These are phyloP conservation scores for Penicillium sp. DNA, from an alignment of 2,329 filamentous ascomycete genomes.

Conservation along the genomic window DNA sequence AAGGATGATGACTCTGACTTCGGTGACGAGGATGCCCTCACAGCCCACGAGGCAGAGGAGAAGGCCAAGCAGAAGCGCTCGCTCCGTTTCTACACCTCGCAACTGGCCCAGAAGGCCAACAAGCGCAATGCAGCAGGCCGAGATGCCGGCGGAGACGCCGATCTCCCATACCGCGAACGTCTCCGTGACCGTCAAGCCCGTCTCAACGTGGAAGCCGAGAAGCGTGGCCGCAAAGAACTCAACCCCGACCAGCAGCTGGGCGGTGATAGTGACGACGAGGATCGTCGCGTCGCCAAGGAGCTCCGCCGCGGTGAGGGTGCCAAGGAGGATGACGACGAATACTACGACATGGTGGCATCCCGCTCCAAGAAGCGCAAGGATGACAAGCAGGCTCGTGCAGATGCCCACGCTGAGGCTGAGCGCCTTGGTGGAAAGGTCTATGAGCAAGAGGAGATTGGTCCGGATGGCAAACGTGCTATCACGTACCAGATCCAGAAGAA, in stretches of 20 bases:
- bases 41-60: constrained; percentile 74
- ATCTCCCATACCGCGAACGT: constrained; percentile 81
- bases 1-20: constrained; percentile 72
- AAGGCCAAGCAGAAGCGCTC: constrained; percentile 89
- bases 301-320: constrained; percentile 39
- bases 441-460: constrained; percentile 67
- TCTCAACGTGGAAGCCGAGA: constrained; percentile 84
- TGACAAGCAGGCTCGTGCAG: constrained; percentile 68
- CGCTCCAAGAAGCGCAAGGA: constrained; percentile 60
- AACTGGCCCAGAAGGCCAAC: constrained; percentile 92
- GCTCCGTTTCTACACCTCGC: constrained; percentile 95
- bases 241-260: constrained; percentile 67
- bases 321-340: constrained; percentile 53
- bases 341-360: constrained; percentile 85
- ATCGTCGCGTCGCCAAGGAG: constrained; percentile 55
- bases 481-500: constrained; percentile 96
- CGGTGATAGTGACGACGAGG: constrained; percentile 67
- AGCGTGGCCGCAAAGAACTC: constrained; percentile 66
- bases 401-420: constrained; percentile 57
- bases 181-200: constrained; percentile 81
- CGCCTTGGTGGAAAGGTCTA: constrained; percentile 60
- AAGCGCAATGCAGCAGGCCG: constrained; percentile 66
- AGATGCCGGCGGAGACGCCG: constrained; percentile 58
- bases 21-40: constrained; percentile 81
- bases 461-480: constrained; percentile 88